A percentile compares a stretch with the other conserved stretches of the same genome.
These are phyloP conservation scores for Cytauxzoon felis DNA, from an alignment of 169 alveolate genomes.

Conservation along the genomic window DNA sequence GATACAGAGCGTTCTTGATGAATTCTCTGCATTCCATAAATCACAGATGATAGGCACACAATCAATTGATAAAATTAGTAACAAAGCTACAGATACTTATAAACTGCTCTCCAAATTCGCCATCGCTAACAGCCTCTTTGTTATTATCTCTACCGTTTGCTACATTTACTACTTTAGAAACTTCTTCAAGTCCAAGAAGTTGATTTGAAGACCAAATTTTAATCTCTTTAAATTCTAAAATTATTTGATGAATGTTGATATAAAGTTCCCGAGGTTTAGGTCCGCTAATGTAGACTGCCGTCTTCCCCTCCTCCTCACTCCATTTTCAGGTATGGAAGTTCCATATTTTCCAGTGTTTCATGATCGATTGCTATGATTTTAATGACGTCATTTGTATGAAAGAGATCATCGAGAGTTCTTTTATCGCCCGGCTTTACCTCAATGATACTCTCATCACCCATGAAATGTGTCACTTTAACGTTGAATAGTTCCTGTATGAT, in stretches of 20 bases:
- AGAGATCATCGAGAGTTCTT: conserved; percentile 1
- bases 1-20: conserved; percentile 60
- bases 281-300: no score
- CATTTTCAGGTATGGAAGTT: conserved; percentile 30
- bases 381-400: not conserved
- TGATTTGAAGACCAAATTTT: conserved; percentile 43
- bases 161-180: conserved; percentile 50
- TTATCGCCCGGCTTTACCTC: conserved; percentile 3
- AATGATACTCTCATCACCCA: not conserved
- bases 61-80: conserved; percentile 53
- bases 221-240: not conserved
- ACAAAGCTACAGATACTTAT: conserved; percentile 54
- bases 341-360: conserved; percentile 4
- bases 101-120: conserved; percentile 42
- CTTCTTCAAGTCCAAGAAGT: conserved; percentile 58
- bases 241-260: not conserved
- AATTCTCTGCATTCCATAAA: conserved; percentile 58
- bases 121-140: conserved; percentile 55
- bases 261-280: no score
- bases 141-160: conserved; percentile 42
- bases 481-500: not conserved
- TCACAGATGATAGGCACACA: conserved; percentile 58
- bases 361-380: conserved; percentile 31
- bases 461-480: not conserved
- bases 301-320: no score